Conservation (phyloP, 2,329 filamentous ascomycete genomes). For the Fusarium buharicum region DNA sequence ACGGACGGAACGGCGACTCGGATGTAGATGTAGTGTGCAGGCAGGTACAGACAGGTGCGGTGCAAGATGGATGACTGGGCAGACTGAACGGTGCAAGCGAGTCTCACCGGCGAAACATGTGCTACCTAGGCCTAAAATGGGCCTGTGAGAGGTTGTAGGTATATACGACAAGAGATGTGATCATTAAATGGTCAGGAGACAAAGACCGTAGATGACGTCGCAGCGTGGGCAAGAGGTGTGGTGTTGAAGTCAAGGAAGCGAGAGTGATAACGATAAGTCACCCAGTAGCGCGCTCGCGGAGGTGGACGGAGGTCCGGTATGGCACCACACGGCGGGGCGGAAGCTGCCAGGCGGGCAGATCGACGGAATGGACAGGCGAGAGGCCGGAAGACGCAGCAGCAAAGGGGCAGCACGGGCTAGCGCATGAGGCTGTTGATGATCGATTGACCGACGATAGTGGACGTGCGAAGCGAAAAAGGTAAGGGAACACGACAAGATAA, state of each 20-base stretch:
- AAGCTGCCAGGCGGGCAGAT: conserved; percentile 13
- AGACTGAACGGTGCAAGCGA: conserved; percentile 32
- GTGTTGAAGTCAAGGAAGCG: conserved; percentile 29
- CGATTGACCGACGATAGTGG: conserved; percentile 17
- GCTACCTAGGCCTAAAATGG: conserved; percentile 40
- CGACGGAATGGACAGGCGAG: conserved; percentile 22
- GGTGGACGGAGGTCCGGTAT: conserved; percentile 36
- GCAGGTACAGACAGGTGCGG: conserved; percentile 1
- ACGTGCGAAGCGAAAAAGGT: conserved; percentile 8
- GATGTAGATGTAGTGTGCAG: conserved; percentile 29
- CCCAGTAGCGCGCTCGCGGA: conserved; percentile 24
- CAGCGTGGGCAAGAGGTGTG: conserved; percentile 13
- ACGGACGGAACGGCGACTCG: conserved; percentile 36
- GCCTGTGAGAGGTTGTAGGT: conserved; percentile 24
- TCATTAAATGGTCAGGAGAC: conserved; percentile 38
- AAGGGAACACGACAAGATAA: background rate
- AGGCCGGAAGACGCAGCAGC: conserved; percentile 12
- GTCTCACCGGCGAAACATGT: conserved; percentile 48
- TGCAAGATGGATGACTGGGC: conserved; percentile 29
- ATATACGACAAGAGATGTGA: conserved; percentile 16
- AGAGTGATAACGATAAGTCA: conserved; percentile 26
- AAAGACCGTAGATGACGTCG: conserved; percentile 19
- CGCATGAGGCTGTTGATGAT: conserved; percentile 16
- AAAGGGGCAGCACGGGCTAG: conserved; percentile 23
- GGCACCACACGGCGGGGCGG: conserved; percentile 39